Conservation (phyloP, 495 filamentous ascomycete genomes). For the Aspergillus leporis region DNA sequence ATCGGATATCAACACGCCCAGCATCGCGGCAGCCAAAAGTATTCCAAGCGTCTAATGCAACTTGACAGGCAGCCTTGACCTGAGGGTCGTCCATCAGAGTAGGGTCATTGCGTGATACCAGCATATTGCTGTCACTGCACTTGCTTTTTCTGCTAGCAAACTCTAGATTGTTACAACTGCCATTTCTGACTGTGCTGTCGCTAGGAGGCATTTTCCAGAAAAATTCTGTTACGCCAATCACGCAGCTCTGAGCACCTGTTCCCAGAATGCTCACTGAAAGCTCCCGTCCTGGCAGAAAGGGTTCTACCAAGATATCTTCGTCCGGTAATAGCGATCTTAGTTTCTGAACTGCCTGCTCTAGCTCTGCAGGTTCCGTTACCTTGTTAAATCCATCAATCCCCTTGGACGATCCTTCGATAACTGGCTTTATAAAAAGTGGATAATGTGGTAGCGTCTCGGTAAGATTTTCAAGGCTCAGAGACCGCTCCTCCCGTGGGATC, state of each 20-base stretch:
- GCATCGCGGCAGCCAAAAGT: slow-evolving; percentile 20
- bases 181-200: not conserved
- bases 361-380: slow-evolving; percentile 15
- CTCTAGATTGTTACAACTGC: not conserved
- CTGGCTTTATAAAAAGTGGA: slow-evolving; percentile 26
- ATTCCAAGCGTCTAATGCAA: slow-evolving; percentile 19
- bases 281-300: slow-evolving; percentile 25
- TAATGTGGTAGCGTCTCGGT: not conserved
- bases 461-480: not conserved
- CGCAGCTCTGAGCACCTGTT: slow-evolving; percentile 18
- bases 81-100: slow-evolving; percentile 12
- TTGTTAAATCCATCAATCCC: slow-evolving; percentile 21
- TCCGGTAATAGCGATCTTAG: slow-evolving; percentile 15
- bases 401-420: slow-evolving; percentile 21
- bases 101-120: slow-evolving; percentile 1
- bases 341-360: slow-evolving; percentile 9
- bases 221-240: slow-evolving; percentile 18
- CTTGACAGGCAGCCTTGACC: slow-evolving; percentile 15
- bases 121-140: slow-evolving; percentile 5
- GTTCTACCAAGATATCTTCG: slow-evolving; percentile 26
- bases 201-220: slow-evolving; percentile 6
- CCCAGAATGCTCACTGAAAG: slow-evolving; percentile 29
- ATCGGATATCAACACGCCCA: slow-evolving; percentile 25
- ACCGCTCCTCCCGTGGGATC: not conserved
- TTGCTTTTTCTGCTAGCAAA: slow-evolving; percentile 14